Evolutionary conservation across 352 stramenopile species (phyloP).

Genomic region (Phytophthora sp.): DNA sequence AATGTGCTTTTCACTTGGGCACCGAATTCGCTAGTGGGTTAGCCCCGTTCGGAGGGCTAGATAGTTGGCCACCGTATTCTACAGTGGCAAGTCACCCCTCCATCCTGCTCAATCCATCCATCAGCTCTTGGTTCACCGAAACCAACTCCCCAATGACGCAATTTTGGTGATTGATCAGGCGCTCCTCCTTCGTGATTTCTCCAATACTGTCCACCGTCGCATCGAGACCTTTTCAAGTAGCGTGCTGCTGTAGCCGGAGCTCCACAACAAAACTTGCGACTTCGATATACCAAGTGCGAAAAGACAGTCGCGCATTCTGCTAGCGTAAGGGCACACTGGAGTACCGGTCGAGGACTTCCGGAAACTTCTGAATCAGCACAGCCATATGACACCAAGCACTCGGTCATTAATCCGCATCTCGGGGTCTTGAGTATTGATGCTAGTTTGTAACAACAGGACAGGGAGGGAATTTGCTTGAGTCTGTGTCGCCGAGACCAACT

Average conservation of each 20-base stretch:
- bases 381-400: not conserved
- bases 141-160: slow-evolving; percentile 12
- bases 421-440: slow-evolving; percentile 8
- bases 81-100: slow-evolving; percentile 4
- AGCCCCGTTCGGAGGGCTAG: not conserved
- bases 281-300: slow-evolving; percentile 9
- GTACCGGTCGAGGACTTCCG: slow-evolving; percentile 11
- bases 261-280: slow-evolving; percentile 10
- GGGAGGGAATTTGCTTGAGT: not conserved
- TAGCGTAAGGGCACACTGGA: slow-evolving; percentile 13
- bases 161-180: slow-evolving; percentile 14
- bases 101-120: not conserved
- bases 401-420: slow-evolving; percentile 8
- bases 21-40: not conserved
- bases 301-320: too few species aligned
- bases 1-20: not conserved
- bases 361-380: slow-evolving; percentile 3
- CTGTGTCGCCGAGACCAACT: not conserved
- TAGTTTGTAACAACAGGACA: slow-evolving; percentile 10
- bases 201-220: not conserved
- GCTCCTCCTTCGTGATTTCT: slow-evolving; percentile 1
- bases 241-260: not conserved
- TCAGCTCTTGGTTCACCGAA: slow-evolving; percentile 11
- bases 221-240: not conserved
- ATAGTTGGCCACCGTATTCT: not conserved